These are phyloP conservation scores for Apiospora malaysiana DNA, from an alignment of 2,329 filamentous ascomycete genomes.

Conservation along the genomic window DNA sequence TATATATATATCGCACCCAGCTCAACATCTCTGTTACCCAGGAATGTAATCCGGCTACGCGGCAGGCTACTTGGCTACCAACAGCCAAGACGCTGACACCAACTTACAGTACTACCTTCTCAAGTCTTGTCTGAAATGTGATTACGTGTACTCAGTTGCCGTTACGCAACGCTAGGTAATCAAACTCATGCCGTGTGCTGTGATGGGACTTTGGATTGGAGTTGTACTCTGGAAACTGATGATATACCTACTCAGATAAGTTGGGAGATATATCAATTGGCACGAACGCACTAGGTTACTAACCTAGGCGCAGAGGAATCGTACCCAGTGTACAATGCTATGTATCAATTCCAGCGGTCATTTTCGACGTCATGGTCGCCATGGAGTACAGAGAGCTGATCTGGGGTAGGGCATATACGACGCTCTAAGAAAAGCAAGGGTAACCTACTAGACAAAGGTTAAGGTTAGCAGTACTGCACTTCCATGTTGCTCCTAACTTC, in stretches of 20 bases:
- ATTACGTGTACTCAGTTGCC: slow-evolving; percentile 10
- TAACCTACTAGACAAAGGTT: not conserved
- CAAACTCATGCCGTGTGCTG: not conserved
- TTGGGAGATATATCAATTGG: not conserved
- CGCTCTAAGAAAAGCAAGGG: not conserved
- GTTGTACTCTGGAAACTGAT: not conserved
- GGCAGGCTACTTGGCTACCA: not conserved
- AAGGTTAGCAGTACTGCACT: not conserved
- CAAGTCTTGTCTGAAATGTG: not conserved
- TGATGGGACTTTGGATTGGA: not conserved
- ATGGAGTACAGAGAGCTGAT: not conserved
- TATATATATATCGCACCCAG: not conserved
- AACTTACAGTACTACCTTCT: not conserved
- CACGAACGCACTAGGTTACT: not conserved
- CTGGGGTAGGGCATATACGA: not conserved
- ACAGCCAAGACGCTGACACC: not conserved
- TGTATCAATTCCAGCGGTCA: not conserved
- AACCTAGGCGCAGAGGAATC: not conserved
- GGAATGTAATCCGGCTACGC: not conserved
- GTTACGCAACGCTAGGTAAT: not conserved
- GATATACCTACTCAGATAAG: not conserved
- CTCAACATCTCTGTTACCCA: not conserved
- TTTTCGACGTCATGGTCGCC: not conserved
- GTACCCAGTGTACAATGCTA: not conserved
- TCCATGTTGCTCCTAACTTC: not conserved